Conservation (phyloP, 2,329 filamentous ascomycete species). For the Fusarium staphyleae region DNA sequence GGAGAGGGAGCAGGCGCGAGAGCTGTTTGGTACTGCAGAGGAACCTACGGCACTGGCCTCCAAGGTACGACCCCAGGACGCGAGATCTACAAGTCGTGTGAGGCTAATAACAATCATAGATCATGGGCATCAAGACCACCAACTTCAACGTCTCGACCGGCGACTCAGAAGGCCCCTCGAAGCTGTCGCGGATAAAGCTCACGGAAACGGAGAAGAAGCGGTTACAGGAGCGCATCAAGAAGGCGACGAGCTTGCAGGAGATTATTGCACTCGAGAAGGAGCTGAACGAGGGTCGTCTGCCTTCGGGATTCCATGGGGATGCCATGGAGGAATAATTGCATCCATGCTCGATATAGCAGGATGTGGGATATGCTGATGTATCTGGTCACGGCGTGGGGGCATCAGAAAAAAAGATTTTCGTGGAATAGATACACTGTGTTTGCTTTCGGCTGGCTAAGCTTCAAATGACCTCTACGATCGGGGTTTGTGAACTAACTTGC, state of each 20-base stretch:
- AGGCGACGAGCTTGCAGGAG: slow-evolving; percentile 87
- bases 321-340: slow-evolving; percentile 66
- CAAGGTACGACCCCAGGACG: slow-evolving; percentile 56
- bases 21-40: slow-evolving; percentile 82
- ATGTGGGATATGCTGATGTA: background rate
- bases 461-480: background rate
- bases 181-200: slow-evolving; percentile 80
- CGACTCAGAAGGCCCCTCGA: slow-evolving; percentile 57
- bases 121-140: slow-evolving; percentile 84
- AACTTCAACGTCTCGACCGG: slow-evolving; percentile 67
- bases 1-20: slow-evolving; percentile 76
- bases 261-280: slow-evolving; percentile 91
- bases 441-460: slow-evolving; percentile 14
- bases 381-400: slow-evolving; percentile 12
- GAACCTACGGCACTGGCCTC: slow-evolving; percentile 82
- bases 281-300: slow-evolving; percentile 86
- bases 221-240: slow-evolving; percentile 85
- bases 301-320: slow-evolving; percentile 66
- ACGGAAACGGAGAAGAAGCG: slow-evolving; percentile 88
- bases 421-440: slow-evolving; percentile 22
- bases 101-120: slow-evolving; percentile 54
- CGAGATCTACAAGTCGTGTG: too few species aligned
- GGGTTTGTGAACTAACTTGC: background rate
- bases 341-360: background rate
- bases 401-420: slow-evolving; percentile 27